Conservation (phyloP, 805 yeast genomes). For the Starmera caribaea region DNA sequence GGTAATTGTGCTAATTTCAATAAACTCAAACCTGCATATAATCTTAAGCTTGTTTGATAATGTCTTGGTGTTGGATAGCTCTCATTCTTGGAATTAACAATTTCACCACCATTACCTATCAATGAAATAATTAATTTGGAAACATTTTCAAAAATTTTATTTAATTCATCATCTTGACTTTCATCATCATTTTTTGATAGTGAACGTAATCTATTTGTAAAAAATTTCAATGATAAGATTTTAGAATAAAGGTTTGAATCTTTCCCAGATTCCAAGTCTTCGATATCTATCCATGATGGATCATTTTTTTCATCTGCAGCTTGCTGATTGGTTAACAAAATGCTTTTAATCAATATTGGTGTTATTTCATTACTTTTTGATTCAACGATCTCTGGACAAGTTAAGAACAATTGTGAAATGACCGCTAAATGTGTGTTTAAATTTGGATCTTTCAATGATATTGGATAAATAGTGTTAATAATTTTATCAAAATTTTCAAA, state of each 20-base stretch:
- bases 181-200: slow-evolving; percentile 19
- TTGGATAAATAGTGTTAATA: slow-evolving; percentile 38
- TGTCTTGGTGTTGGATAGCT: slow-evolving; percentile 52
- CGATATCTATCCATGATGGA: slow-evolving; percentile 39
- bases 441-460: slow-evolving; percentile 26
- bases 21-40: slow-evolving; percentile 57
- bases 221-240: slow-evolving; percentile 40
- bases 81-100: slow-evolving; percentile 34
- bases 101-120: slow-evolving; percentile 72
- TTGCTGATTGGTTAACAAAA: slow-evolving; percentile 42
- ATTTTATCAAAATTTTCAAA: slow-evolving; percentile 31
- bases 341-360: slow-evolving; percentile 46
- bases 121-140: slow-evolving; percentile 57
- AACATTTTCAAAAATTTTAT: slow-evolving; percentile 47
- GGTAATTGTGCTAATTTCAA: slow-evolving; percentile 55
- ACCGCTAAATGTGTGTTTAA: slow-evolving; percentile 50
- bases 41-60: slow-evolving; percentile 51
- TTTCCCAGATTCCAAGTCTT: slow-evolving; percentile 22
- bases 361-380: slow-evolving; percentile 50
- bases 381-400: slow-evolving; percentile 39
- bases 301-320: slow-evolving; percentile 22
- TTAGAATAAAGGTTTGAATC: slow-evolving; percentile 36
- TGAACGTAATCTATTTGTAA: slow-evolving; percentile 49
- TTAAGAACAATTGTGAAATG: slow-evolving; percentile 46
- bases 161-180: slow-evolving; percentile 27